These are phyloP conservation scores for Tubosaeta sp. DNA, from an alignment of 768 basidiomycete genomes.

Conservation along the genomic window DNA sequence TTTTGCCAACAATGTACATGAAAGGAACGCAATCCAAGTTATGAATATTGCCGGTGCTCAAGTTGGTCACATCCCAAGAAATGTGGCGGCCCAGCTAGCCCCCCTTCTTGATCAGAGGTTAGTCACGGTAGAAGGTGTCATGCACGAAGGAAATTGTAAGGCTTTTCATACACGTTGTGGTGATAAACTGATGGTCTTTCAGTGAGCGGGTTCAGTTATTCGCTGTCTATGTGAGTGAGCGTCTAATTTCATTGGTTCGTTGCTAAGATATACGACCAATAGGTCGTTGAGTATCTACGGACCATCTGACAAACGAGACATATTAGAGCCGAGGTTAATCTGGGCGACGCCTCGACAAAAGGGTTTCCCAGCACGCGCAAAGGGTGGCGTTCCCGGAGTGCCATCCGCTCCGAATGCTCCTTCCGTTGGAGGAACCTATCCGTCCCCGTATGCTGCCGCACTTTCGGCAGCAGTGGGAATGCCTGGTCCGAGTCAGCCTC, in stretches of 20 bases:
- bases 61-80: conserved; percentile 77
- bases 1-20: neutral
- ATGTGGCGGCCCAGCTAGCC: conserved; percentile 55
- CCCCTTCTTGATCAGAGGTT: conserved; percentile 62
- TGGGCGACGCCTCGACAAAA: conserved; percentile 73
- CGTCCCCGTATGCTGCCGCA: conserved; percentile 12
- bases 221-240: conserved; percentile 54
- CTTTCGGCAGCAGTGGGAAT: conserved; percentile 16
- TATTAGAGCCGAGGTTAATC: conserved; percentile 59
- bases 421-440: conserved; percentile 11
- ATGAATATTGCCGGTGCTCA: conserved; percentile 68
- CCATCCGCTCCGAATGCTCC: conserved; percentile 17
- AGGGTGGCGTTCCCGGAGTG: conserved; percentile 10
- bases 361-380: conserved; percentile 41
- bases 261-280: neutral
- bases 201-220: conserved; percentile 49
- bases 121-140: conserved; percentile 68
- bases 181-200: conserved; percentile 2
- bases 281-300: conserved; percentile 75
- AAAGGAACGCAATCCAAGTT: conserved; percentile 77
- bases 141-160: conserved; percentile 64
- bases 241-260: neutral
- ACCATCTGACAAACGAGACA: conserved; percentile 49
- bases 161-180: neutral
- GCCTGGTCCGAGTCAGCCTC: conserved; percentile 17